Evolutionary conservation across 1,284 basidiomycete genomes (phyloP), one percentile per base, ranked within the genome.

Genomic region (Phellopilus nigrolimitatus): DNA sequence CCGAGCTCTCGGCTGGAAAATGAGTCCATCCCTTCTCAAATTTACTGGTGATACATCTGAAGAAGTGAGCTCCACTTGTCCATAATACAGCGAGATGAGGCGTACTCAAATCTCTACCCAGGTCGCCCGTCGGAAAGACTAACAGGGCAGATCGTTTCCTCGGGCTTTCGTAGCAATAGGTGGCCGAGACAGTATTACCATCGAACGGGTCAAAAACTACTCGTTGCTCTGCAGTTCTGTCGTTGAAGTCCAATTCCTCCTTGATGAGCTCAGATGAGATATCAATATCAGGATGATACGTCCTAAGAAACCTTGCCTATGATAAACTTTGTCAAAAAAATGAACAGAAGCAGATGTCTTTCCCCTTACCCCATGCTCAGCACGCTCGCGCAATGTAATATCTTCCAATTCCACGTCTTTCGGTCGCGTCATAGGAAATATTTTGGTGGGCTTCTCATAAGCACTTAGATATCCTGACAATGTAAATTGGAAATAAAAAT

Each of bases 241-340:
- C 67, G 41, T 82, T 79, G 42, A 69, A 66, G 21, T 68, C 64
- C 12, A 87, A 65, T 53, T 79, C 71, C 17, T 77, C 73, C 44
- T 76, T 66, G 40, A 89, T 72, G 22, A 89, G 65, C 24, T 86
- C 80, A 25, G 74, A 66, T 5, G 84, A 68, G 27, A 89, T 70
- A 54, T 88, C 82, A n/a, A 82, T 71, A 55, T 89, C 85, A 1
- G 87, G 84, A 54, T 83, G 73, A 63, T 76, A 74, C 12, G 77
- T 79, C 42, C 82, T 76, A 41, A 89, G 67, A 58, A 85, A 88
- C 51, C 80, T 77, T 7, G 82, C 74, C 87, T 88, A 54, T 3
- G 24, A 37, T 55, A 54, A 37, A 10, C 21, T 21, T 13, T 33
- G 24, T 45, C 15, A 45, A 36, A 42, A 46, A 12, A 6, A 21